These are phyloP conservation scores for Bryopsis sp. DNA, from an alignment of 139 green algal species.

Conservation along the genomic window DNA sequence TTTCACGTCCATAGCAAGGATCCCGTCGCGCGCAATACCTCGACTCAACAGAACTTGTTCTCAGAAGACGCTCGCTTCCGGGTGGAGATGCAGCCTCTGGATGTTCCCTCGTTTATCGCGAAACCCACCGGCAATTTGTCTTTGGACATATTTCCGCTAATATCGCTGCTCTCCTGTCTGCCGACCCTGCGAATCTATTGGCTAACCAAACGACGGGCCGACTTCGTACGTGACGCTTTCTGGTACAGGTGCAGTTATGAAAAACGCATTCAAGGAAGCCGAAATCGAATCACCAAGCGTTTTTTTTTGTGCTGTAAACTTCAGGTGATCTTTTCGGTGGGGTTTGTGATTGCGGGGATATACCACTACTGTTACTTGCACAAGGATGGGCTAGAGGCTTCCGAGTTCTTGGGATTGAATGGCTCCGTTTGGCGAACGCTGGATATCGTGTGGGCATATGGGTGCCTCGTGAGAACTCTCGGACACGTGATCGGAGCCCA, in stretches of 20 bases:
- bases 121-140: neutral
- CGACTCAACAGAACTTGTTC: too few species aligned
- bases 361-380: constrained; percentile 1
- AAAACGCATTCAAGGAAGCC: too few species aligned
- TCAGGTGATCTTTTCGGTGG: neutral
- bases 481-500: neutral
- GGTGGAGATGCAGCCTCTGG: neutral
- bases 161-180: neutral
- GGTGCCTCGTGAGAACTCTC: neutral
- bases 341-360: neutral
- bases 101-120: constrained; percentile 2
- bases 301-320: too few species aligned
- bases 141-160: neutral
- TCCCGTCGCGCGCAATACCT: too few species aligned
- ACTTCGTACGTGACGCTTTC: constrained; percentile 3
- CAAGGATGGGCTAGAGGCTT: neutral
- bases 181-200: neutral
- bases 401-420: neutral
- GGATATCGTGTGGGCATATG: neutral
- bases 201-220: neutral
- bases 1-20: too few species aligned
- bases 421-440: neutral
- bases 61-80: too few species aligned
- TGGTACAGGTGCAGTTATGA: too few species aligned
- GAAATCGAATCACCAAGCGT: too few species aligned